A percentile compares a stretch with the other conserved stretches of the same genome.
These are phyloP conservation scores for Neoarthrinium moseri DNA, from an alignment of 2,329 filamentous ascomycete species.

Conservation along the genomic window DNA sequence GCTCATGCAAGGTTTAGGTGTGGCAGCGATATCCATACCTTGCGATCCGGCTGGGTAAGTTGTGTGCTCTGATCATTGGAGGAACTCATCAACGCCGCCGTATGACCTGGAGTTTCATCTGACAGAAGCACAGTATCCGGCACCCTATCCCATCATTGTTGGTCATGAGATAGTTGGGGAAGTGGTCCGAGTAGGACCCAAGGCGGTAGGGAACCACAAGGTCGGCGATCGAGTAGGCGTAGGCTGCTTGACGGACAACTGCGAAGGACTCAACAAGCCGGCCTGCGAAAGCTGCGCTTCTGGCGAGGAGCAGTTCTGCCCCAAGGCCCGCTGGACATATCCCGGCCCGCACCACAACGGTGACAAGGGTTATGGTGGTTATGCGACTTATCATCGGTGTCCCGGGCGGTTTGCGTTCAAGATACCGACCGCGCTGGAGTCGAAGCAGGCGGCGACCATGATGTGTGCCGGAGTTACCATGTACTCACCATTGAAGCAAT, in stretches of 20 bases:
- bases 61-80: background rate
- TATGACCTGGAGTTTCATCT: background rate
- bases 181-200: constrained; percentile 37
- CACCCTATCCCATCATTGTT: constrained; percentile 31
- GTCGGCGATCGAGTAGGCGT: constrained; percentile 53
- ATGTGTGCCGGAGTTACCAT: constrained; percentile 66
- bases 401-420: constrained; percentile 39
- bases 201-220: constrained; percentile 32
- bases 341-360: constrained; percentile 43
- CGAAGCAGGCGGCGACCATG: constrained; percentile 53
- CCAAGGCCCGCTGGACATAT: constrained; percentile 39
- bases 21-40: constrained; percentile 41
- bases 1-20: too few relatives aligned
- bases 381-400: constrained; percentile 19
- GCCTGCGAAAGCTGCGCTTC: constrained; percentile 19
- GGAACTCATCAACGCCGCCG: background rate
- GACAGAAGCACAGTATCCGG: constrained; percentile 7
- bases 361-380: constrained; percentile 54
- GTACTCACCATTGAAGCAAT: constrained; percentile 56
- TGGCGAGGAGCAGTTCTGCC: constrained; percentile 21
- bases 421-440: constrained; percentile 32
- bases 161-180: constrained; percentile 50
- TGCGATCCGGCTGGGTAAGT: constrained; percentile 32
- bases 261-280: constrained; percentile 24
- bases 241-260: constrained; percentile 45